These are phyloP conservation scores for Rosa chinensis DNA, from an alignment of 306 rosid genomes.

Conservation along the genomic window DNA sequence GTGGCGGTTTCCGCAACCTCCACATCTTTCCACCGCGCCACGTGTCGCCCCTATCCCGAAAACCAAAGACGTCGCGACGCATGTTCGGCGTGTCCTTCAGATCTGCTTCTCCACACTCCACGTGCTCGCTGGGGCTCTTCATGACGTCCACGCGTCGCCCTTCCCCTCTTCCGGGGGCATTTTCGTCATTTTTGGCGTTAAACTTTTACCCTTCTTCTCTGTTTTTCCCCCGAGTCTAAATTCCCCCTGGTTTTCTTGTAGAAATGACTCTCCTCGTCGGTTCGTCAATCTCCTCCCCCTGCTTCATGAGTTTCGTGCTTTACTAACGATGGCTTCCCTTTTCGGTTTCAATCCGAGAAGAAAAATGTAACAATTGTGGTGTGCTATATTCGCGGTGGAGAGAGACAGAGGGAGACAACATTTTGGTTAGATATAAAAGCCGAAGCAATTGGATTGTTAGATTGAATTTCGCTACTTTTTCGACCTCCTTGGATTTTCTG, in stretches of 20 bases:
- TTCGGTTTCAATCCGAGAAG: neutral
- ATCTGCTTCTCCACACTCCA: conserved; percentile 24
- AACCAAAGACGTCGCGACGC: conserved; percentile 30
- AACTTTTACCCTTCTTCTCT: too few relatives aligned
- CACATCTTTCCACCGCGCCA: conserved; percentile 5
- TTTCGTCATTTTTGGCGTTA: conserved; percentile 21
- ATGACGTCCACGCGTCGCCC: conserved; percentile 39
- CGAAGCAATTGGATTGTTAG: neutral
- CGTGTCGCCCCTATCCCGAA: conserved; percentile 29
- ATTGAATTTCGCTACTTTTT: too few relatives aligned
- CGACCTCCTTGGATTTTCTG: too few relatives aligned
- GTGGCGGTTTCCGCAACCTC: conserved; percentile 14
- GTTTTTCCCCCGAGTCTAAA: neutral
- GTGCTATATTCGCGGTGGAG: neutral
- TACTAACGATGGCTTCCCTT: neutral
- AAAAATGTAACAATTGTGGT: conserved; percentile 24
- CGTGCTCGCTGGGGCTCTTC: conserved; percentile 21
- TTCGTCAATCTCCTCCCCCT: neutral
- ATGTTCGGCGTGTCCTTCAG: conserved; percentile 33
- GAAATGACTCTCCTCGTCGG: neutral
- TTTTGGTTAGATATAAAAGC: neutral
- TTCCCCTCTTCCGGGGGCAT: neutral
- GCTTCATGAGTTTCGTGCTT: neutral
- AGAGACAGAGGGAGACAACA: neutral
- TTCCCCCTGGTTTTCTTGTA: neutral